Base-by-base conservation (phyloP, 345 rosid genomes). In the Trapa bicornis region DNA sequence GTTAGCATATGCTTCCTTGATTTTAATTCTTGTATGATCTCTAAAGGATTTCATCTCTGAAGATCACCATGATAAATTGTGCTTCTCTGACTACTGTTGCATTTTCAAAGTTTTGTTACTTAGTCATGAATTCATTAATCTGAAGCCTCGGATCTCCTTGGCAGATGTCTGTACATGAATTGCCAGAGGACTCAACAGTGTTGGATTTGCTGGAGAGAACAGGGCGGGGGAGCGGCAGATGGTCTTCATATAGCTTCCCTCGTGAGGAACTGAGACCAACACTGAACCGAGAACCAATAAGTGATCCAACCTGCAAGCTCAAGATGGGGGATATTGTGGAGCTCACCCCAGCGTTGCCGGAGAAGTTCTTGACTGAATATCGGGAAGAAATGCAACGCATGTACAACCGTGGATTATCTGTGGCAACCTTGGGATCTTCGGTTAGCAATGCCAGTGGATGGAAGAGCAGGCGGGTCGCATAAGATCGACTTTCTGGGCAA, bases 141-240 rank as follows among this genome's bases (percentile, higher is more conserved):
- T 14, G 35, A 22, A 50, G 48, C 35, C 74, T 22, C 37, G 64
- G 47, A 29, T 71, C 70, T 66, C 66, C 72, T 38, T 63, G 67
- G 80, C 95, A 94, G 99, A 94, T 94, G 97, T 83, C 99, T 0
- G 96, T 94, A 69, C 96, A 91, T 79, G 97, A 94, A 75, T 76
- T 87, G 67, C 87, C 91, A 64, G 84, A 91, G 54, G 80, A 80
- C 72, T 86, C 89, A 0, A 86, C 95, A 5, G 68, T 94, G 66
- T 84, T 80, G 82, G 86, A 89, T 74, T 81, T 94, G 72, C 74
- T 94, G 72, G 91, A 87, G 66, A 77, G 86, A 74, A 85, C 82
- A n/a, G 94, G 95, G 38, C 81, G 84, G 36, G 89, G 83, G 45
- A 85, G 85, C 82, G 77, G 85, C 1, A 85, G 85, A 75, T 85